Evolutionary conservation across 169 alveolate species (phyloP), one percentile per base, ranked within the genome.

Genomic region (Plasmodium knowlesi): DNA sequence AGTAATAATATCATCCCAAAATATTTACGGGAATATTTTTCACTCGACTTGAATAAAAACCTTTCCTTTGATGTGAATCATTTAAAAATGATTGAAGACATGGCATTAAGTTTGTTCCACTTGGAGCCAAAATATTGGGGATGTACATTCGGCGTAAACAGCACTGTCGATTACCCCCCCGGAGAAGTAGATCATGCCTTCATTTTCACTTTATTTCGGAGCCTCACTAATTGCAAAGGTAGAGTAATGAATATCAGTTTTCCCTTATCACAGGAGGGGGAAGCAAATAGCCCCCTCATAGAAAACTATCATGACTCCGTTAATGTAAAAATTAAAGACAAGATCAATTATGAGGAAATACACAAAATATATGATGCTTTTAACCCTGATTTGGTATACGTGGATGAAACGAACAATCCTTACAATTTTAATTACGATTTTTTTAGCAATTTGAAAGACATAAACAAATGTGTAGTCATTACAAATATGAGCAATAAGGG

Each of bases 61-160:
- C 46, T 78, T 3, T 28, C 19, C 50, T 41, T 78, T 16, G 41
- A 89, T 79, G 50, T 16, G 34, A 67, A 19, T 4, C 54, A 61
- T 89, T 61, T 54, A 25, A 80, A 79, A 22, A 79, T 79, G 83
- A 25, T 89, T 14, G 89, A 89, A 78, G 39, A 78, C 14, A 89
- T 32, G 72, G 90, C 90, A 12, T 41, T 89, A 67, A 72, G 72
- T 25, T 5, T 74, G 30, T 89, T 89, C 37, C 61, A 89, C 72
- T 89, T 89, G 54, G 89, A 89, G 73, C 82, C 82, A 30, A 89
- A 61, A 89, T 89, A 89, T 67, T 89, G 94, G 94, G 94, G 94
- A 30, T 71, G 89, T 19, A 34, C 72, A 22, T 50, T 89, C 57
- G 82, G 71, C 72, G 28, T 30, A n/a, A 16, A n/a, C 41, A 74